Evolutionary conservation across 345 rosid genomes (phyloP).

Genomic region (Salix arbutifolia): DNA sequence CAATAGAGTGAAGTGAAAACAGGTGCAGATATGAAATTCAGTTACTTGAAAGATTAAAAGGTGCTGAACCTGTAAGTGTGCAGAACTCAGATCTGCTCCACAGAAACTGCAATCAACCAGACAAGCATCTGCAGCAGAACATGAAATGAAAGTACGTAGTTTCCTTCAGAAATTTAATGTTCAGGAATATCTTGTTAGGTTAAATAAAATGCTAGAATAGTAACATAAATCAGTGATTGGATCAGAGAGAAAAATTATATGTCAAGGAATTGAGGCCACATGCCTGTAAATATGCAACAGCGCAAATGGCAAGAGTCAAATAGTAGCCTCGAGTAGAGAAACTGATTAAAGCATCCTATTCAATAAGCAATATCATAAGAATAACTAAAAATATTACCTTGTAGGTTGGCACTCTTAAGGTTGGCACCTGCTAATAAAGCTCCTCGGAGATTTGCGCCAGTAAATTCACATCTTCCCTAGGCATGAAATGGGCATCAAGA

Average conservation of each 20-base stretch:
- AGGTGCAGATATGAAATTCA: background rate
- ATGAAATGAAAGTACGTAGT: background rate
- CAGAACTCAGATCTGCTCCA: slow-evolving; percentile 84
- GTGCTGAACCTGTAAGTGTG: slow-evolving; percentile 73
- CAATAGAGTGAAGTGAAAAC: background rate
- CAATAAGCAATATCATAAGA: background rate
- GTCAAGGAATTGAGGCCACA: background rate
- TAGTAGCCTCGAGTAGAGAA: background rate
- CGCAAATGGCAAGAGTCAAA: background rate
- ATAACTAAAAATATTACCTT: slow-evolving; percentile 41
- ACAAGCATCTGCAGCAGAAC: slow-evolving; percentile 67
- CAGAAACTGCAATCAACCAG: slow-evolving; percentile 78
- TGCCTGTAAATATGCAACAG: background rate
- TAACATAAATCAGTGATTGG: background rate
- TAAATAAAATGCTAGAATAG: background rate
- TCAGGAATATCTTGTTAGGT: background rate
- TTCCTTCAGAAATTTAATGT: background rate
- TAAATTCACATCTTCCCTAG: slow-evolving; percentile 91
- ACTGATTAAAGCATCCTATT: background rate
- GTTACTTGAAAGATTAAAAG: background rate
- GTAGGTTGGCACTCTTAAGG: slow-evolving; percentile 95
- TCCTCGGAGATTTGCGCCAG: slow-evolving; percentile 81
- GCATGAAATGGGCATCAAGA: slow-evolving; percentile 31
- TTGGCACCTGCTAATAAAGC: slow-evolving; percentile 78
- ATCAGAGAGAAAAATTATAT: background rate